These are phyloP conservation scores for Diplotaxis tenuifolia DNA, from an alignment of 345 rosid species.

Conservation along the genomic window DNA sequence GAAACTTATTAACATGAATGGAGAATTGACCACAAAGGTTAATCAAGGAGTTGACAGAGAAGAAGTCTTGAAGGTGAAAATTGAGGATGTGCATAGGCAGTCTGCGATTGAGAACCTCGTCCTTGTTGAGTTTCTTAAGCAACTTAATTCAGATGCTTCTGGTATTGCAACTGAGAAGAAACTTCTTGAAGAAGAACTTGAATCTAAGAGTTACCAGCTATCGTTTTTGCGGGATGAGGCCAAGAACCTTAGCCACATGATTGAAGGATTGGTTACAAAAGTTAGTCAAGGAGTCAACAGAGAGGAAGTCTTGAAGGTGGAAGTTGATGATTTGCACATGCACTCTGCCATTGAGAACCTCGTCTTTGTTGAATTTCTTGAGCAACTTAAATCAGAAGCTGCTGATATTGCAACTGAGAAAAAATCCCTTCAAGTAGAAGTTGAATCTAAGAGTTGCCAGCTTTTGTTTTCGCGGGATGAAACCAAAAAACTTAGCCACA, in stretches of 20 bases:
- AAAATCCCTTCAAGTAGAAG: constrained; percentile 5
- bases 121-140: constrained; percentile 58
- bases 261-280: constrained; percentile 53
- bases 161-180: constrained; percentile 49
- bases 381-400: neutral
- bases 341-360: constrained; percentile 8
- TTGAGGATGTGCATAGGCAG: constrained; percentile 46
- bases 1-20: constrained; percentile 42
- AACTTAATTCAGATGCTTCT: constrained; percentile 42
- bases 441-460: constrained; percentile 47
- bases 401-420: neutral
- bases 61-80: constrained; percentile 53
- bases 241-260: constrained; percentile 40
- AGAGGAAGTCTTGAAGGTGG: constrained; percentile 57
- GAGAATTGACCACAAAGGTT: constrained; percentile 52
- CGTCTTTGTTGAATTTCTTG: neutral
- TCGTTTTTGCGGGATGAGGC: constrained; percentile 44
- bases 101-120: constrained; percentile 52
- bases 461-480: constrained; percentile 18
- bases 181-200: constrained; percentile 47
- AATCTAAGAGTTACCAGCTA: constrained; percentile 46
- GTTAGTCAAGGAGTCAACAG: constrained; percentile 49
- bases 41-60: constrained; percentile 54
- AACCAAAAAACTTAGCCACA: neutral
- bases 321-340: constrained; percentile 46